Conservation (phyloP, 495 filamentous ascomycete genomes). For the Annulohypoxylon moriforme region DNA sequence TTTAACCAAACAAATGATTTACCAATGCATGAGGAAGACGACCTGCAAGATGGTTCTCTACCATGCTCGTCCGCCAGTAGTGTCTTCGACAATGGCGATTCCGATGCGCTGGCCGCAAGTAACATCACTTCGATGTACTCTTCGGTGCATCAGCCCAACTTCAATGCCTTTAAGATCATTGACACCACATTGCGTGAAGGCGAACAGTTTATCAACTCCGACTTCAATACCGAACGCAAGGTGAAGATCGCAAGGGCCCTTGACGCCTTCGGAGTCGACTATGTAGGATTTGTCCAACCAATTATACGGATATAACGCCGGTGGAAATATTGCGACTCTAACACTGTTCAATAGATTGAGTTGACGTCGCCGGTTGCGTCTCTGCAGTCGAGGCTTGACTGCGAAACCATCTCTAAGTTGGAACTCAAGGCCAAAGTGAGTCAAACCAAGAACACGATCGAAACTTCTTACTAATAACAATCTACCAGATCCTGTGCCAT, state of each 20-base stretch:
- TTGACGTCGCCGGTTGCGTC: neutral
- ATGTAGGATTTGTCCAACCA: neutral
- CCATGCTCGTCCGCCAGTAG: neutral
- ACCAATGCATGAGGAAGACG: neutral
- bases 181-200: neutral
- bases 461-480: neutral
- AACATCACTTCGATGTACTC: neutral
- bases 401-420: neutral
- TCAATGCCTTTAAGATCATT: neutral
- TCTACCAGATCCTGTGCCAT: neutral
- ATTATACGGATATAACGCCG: no score
- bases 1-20: neutral
- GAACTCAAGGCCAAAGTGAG: neutral
- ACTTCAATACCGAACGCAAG: neutral
- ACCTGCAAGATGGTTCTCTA: neutral
- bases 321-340: neutral
- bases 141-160: neutral
- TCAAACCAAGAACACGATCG: neutral
- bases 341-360: neutral
- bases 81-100: neutral
- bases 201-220: neutral
- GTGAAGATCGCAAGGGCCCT: neutral
- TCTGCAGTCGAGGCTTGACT: neutral
- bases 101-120: neutral
- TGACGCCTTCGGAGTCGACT: neutral